These are phyloP conservation scores for Fusarium virguliforme DNA, from an alignment of 2,329 filamentous ascomycete species.

Conservation along the genomic window DNA sequence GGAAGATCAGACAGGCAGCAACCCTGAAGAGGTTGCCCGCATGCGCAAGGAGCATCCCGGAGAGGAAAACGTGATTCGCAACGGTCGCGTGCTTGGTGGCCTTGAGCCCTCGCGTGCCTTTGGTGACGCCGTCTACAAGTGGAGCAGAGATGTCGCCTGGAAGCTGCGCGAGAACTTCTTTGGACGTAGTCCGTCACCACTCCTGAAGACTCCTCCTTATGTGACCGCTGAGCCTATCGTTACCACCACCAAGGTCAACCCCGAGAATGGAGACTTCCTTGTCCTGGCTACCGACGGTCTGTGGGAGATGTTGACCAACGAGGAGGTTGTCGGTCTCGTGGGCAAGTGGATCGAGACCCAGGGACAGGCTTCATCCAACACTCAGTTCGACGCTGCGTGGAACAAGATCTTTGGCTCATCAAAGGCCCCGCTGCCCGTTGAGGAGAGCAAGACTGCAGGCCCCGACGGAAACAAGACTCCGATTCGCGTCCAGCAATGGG, in stretches of 20 bases:
- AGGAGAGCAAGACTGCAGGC: conserved; percentile 68
- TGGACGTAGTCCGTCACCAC: conserved; percentile 81
- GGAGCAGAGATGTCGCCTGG: conserved; percentile 87
- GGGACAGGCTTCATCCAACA: conserved; percentile 64
- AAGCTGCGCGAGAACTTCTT: conserved; percentile 91
- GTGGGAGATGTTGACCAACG: conserved; percentile 99
- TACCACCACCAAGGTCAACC: conserved; percentile 92
- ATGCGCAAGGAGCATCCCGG: conserved; percentile 90
- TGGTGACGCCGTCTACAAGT: conserved; percentile 97
- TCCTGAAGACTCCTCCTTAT: conserved; percentile 93
- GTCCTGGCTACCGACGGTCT: conserved; percentile 97
- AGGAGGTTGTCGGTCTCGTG: conserved; percentile 96
- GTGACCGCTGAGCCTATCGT: conserved; percentile 97
- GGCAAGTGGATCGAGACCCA: conserved; percentile 97
- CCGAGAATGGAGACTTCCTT: conserved; percentile 92
- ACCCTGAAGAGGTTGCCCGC: conserved; percentile 85
- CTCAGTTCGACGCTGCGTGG: conserved; percentile 81
- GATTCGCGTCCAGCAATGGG: conserved; percentile 93
- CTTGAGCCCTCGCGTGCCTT: conserved; percentile 95
- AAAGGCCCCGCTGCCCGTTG: conserved; percentile 79
- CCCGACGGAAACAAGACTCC: conserved; percentile 85
- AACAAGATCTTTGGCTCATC: conserved; percentile 72
- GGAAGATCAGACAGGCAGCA: conserved; percentile 93
- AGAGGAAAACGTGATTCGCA: conserved; percentile 88
- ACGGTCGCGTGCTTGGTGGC: conserved; percentile 91